These are phyloP conservation scores for Podospora comata DNA, from an alignment of 495 filamentous ascomycete species.

Conservation along the genomic window DNA sequence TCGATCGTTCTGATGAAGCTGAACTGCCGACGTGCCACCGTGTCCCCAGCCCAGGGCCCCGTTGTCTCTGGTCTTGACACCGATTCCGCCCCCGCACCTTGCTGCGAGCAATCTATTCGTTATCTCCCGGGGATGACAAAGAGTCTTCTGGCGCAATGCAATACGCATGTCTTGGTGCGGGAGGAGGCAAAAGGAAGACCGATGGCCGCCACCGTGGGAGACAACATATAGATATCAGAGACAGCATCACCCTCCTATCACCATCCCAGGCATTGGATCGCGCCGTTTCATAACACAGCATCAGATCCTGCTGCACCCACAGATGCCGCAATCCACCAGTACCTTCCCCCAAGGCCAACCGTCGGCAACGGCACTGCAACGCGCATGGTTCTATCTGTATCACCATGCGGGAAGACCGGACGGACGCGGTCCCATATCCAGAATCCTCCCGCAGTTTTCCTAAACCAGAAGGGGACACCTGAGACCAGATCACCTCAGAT, in stretches of 20 bases:
- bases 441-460: neutral
- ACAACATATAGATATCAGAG: neutral
- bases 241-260: neutral
- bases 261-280: neutral
- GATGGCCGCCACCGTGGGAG: neutral
- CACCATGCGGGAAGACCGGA: neutral
- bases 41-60: neutral
- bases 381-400: neutral
- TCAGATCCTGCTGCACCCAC: constrained; percentile 18
- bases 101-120: neutral
- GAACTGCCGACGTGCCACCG: neutral
- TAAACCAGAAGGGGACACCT: neutral
- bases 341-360: neutral
- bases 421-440: neutral
- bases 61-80: neutral
- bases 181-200: neutral
- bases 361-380: neutral
- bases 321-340: constrained; percentile 4
- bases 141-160: neutral
- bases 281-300: constrained; percentile 7
- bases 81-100: neutral
- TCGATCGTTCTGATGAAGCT: neutral
- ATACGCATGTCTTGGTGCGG: neutral
- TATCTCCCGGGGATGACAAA: neutral
- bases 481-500: constrained; percentile 8